Percentiles rank a stretch among this genome's conserved stretches.
Conservation (phyloP, 768 basidiomycete species). For the Lentinula sp. region DNA sequence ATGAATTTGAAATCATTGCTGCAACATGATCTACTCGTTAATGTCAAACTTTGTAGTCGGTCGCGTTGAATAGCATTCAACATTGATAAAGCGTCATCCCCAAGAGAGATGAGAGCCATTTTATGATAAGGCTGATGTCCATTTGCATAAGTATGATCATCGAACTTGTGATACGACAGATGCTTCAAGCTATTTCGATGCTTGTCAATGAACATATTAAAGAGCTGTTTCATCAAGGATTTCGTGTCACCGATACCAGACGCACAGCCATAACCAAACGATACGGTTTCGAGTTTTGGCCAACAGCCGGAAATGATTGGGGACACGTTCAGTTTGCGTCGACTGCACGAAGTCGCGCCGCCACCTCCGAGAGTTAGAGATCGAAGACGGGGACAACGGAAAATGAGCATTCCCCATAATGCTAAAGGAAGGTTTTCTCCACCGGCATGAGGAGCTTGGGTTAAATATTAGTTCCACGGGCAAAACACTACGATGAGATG, state of each 20-base stretch:
- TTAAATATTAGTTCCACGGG: not conserved
- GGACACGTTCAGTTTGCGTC: conserved; percentile 13
- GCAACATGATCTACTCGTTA: not conserved
- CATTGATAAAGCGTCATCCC: too few species aligned
- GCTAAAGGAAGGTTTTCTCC: conserved; percentile 14
- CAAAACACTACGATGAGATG: not conserved
- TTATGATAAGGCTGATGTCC: too few species aligned
- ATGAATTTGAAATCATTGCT: not conserved
- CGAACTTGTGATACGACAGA: not conserved
- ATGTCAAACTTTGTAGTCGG: not conserved
- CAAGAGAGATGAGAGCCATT: too few species aligned
- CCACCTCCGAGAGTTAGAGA: conserved; percentile 30
- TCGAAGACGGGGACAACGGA: conserved; percentile 35
- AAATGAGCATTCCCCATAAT: conserved; percentile 52
- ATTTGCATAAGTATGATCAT: not conserved
- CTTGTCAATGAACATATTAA: not conserved
- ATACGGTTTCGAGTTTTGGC: conserved; percentile 15
- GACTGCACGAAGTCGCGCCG: conserved; percentile 7
- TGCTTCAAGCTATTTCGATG: not conserved
- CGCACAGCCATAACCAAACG: not conserved
- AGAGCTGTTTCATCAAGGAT: not conserved
- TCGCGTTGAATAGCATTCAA: too few species aligned
- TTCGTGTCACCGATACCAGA: not conserved
- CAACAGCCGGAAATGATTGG: conserved; percentile 14
- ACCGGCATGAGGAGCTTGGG: not conserved